Evolutionary conservation across 495 filamentous ascomycete genomes (phyloP).

Genomic region (Aspergillus avenaceus): DNA sequence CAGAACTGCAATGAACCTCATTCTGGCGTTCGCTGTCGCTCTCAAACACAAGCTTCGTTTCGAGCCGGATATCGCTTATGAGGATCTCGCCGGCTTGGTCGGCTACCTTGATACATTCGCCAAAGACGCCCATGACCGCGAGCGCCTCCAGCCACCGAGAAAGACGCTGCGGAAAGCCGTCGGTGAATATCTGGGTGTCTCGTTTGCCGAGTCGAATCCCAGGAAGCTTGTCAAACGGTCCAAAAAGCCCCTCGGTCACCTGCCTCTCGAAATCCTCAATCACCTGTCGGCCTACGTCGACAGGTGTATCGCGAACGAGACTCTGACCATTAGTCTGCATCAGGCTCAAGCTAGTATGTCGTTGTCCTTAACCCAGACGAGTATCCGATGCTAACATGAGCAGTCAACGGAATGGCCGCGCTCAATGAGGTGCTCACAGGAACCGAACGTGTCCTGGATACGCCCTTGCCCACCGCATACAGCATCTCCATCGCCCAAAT

Average conservation of each 20-base stretch:
- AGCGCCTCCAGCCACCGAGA: slow-evolving; percentile 35
- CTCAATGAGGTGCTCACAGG: slow-evolving; percentile 72
- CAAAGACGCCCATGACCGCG: slow-evolving; percentile 55
- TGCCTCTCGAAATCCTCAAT: slow-evolving; percentile 73
- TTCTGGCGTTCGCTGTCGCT: slow-evolving; percentile 70
- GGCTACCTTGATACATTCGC: slow-evolving; percentile 55
- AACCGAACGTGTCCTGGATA: slow-evolving; percentile 78
- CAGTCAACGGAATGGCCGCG: slow-evolving; percentile 35
- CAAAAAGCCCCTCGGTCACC: slow-evolving; percentile 62
- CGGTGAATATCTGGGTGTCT: slow-evolving; percentile 68
- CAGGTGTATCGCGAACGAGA: slow-evolving; percentile 49
- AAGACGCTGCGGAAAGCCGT: slow-evolving; percentile 55
- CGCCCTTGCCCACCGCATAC: slow-evolving; percentile 81
- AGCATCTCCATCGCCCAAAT: slow-evolving; percentile 82
- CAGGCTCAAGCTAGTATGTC: slow-evolving; percentile 41
- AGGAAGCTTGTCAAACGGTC: slow-evolving; percentile 66
- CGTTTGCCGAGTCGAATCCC: slow-evolving; percentile 69
- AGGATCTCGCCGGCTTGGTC: slow-evolving; percentile 49
- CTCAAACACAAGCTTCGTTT: slow-evolving; percentile 87
- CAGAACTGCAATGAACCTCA: slow-evolving; percentile 73
- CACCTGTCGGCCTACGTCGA: slow-evolving; percentile 67
- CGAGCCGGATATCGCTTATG: slow-evolving; percentile 77
- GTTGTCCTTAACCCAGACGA: not conserved
- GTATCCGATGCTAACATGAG: not conserved
- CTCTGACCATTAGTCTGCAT: slow-evolving; percentile 45